Conservation (phyloP, 2,329 filamentous ascomycete genomes). For the Fusarium paranaense region DNA sequence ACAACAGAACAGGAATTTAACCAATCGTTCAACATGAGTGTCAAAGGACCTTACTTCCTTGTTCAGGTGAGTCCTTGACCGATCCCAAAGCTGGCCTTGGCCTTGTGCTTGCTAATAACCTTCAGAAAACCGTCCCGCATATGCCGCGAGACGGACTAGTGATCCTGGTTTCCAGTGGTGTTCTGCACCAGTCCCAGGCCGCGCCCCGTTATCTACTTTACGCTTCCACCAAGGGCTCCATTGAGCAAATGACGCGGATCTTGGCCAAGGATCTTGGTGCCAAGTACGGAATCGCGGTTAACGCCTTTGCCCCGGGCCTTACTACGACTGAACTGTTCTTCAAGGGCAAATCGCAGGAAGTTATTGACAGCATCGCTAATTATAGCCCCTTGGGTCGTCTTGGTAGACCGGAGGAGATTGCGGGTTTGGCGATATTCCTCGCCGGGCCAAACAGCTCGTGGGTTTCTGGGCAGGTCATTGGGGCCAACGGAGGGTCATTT, state of each 20-base stretch:
- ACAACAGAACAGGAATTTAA: neutral
- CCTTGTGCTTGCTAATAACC: neutral
- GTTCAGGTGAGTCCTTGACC: neutral
- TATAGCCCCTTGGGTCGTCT: neutral
- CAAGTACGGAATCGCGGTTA: neutral
- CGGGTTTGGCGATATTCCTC: neutral
- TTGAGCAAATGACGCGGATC: neutral
- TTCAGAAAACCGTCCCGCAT: neutral
- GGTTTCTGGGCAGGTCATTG: neutral
- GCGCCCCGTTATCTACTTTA: neutral
- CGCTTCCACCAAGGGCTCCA: neutral
- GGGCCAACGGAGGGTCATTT: neutral
- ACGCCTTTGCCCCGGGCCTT: neutral
- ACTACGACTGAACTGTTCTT: neutral
- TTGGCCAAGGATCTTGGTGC: neutral
- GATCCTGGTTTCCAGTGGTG: neutral
- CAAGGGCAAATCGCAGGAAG: neutral
- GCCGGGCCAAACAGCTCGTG: neutral
- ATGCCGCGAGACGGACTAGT: neutral
- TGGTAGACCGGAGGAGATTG: neutral
- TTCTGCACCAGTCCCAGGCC: neutral
- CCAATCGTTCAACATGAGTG: neutral
- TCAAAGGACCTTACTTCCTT: neutral
- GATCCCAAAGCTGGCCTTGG: no score
- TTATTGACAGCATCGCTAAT: neutral